phyloP scores from a whole-genome alignment of 371 early-diverging fungal species.

The Apophysomyces trapeziformis region DNA sequence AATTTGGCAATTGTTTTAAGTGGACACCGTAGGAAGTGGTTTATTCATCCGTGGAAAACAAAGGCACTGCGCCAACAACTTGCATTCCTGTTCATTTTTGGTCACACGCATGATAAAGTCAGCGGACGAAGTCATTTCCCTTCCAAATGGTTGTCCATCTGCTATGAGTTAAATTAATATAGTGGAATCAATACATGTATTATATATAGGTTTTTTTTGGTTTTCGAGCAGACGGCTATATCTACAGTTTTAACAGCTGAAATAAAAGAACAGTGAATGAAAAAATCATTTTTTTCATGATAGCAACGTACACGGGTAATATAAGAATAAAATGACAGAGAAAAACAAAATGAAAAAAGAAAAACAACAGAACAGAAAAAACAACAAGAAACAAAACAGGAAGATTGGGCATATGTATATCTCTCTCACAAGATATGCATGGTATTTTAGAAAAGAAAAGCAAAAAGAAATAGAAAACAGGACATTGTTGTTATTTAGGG shows the following conservation, averaged over 20 bases:
- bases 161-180: too few species aligned
- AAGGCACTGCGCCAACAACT: too few species aligned
- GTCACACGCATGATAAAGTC: too few species aligned
- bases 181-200: background rate
- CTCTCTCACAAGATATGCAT: constrained; percentile 9
- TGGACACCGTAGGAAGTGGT: too few species aligned
- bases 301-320: constrained; percentile 11
- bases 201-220: too few species aligned
- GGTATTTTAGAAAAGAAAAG: background rate
- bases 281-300: background rate
- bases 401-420: constrained; percentile 4
- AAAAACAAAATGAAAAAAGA: constrained; percentile 1
- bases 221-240: constrained; percentile 7
- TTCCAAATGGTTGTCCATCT: too few species aligned
- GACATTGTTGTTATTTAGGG: background rate
- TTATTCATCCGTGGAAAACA: too few species aligned
- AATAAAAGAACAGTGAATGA: background rate
- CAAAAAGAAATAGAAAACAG: background rate
- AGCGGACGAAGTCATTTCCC: too few species aligned
- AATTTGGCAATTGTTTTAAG: too few species aligned
- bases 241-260: constrained; percentile 1
- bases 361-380: background rate
- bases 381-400: background rate
- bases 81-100: too few species aligned
- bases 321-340: background rate